Evolutionary conservation across 2,329 filamentous ascomycete species (phyloP).

Genomic region (Hirsutella rhossiliensis): DNA sequence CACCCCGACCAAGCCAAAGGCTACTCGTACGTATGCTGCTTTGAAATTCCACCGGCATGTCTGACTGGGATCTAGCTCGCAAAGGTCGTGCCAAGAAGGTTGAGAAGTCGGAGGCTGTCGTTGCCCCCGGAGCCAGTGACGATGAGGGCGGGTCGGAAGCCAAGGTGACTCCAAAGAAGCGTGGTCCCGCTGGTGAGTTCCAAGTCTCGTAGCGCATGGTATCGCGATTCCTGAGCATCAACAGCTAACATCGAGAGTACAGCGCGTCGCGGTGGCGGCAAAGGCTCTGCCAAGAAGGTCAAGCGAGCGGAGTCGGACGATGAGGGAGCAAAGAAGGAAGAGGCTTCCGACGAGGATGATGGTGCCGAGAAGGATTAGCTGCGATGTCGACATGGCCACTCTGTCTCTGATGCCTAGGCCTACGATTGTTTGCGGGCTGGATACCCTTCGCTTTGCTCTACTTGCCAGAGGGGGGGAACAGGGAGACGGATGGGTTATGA

Average conservation of each 20-base stretch:
- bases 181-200: not conserved
- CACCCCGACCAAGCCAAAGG: conserved; percentile 7
- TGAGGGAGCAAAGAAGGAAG: not conserved
- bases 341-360: not conserved
- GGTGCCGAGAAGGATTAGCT: too few species aligned
- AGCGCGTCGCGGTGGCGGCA: not conserved
- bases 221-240: too few species aligned
- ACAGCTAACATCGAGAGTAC: too few species aligned
- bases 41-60: not conserved
- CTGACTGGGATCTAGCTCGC: conserved; percentile 7
- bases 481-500: too few species aligned
- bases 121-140: not conserved
- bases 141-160: not conserved
- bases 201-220: too few species aligned
- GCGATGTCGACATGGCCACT: too few species aligned
- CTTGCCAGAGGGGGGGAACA: too few species aligned
- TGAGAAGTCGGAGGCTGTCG: conserved; percentile 6
- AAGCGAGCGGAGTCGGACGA: conserved; percentile 1
- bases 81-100: conserved; percentile 7
- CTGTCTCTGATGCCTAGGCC: too few species aligned
- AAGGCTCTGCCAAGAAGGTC: not conserved
- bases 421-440: too few species aligned
- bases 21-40: conserved; percentile 9
- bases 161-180: not conserved
- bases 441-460: too few species aligned